Evolutionary conservation across 2,329 filamentous ascomycete species (phyloP).

Genomic region (Metarhizium anisopliae): DNA sequence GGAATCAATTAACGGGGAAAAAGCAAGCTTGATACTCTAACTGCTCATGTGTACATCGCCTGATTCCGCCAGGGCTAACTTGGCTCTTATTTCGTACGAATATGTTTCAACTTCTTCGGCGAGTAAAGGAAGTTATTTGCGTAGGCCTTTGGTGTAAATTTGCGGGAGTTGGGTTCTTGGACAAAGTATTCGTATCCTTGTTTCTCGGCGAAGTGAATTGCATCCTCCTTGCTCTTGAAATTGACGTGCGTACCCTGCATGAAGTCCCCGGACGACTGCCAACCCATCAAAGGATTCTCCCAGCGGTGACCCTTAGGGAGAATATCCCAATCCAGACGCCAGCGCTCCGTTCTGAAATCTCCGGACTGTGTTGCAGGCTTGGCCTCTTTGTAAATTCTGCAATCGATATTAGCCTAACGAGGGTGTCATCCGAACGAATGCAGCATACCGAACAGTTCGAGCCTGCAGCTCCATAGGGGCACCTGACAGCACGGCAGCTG

Average conservation of each 20-base stretch:
- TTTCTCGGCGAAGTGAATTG: conserved; percentile 92
- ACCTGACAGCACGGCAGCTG: conserved; percentile 81
- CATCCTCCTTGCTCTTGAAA: conserved; percentile 91
- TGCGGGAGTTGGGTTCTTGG: conserved; percentile 87
- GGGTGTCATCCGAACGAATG: neutral
- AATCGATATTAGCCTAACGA: neutral
- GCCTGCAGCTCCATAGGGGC: conserved; percentile 91
- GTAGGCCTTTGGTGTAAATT: conserved; percentile 84
- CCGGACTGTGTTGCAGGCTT: conserved; percentile 98
- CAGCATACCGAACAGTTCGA: conserved; percentile 75
- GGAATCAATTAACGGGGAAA: neutral
- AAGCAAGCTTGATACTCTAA: too few species aligned
- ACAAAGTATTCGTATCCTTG: conserved; percentile 99
- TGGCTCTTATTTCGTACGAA: conserved; percentile 62
- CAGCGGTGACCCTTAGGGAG: conserved; percentile 87
- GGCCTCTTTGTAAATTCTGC: conserved; percentile 79
- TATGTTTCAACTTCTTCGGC: conserved; percentile 76
- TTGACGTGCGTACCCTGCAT: conserved; percentile 91
- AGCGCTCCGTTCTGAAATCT: conserved; percentile 71
- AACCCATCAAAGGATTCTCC: conserved; percentile 98
- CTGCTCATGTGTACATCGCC: neutral
- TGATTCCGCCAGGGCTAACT: neutral
- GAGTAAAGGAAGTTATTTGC: conserved; percentile 92
- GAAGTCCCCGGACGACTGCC: conserved; percentile 90
- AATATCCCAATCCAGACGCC: conserved; percentile 99